Evolutionary conservation across 2,329 filamentous ascomycete genomes (phyloP), one percentile per base, ranked within the genome.

Genomic region (Huntiella omanensis): DNA sequence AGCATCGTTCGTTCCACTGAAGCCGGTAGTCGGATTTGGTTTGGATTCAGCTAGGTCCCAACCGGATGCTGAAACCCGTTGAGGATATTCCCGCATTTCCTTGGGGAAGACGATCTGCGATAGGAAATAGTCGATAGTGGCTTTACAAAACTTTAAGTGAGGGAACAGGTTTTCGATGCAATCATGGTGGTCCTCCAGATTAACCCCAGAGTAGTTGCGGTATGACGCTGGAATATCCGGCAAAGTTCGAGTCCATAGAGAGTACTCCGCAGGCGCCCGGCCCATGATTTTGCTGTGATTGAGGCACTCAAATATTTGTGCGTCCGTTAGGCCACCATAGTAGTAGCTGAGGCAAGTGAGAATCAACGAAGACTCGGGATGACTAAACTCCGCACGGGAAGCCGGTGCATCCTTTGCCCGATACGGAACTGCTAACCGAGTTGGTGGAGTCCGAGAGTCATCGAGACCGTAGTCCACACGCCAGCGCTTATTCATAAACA

Each of bases 1-100:
- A 0, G 70, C 73, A 51, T 84, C 79, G 17, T 75, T 78, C 0
- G 80, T 85, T 0, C 80, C 79, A 46, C 75, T 81, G 54, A 85
- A 85, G 0, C 80, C 80, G 0, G 73, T 77, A 0, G 68, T 75
- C 0, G 67, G 63, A 15, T 72, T 59, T 0, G 13, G 4, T 46
- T 68, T 76, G 4, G 40, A 40, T 34, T 60, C 55, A 1, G 62
- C 73, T 13, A 83, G 60, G 49, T 84, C 77, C 79, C 78, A 84
- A 0, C 76, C 78, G 0, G 77, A 83, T 0, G 74, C 67, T 0
- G 72, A 75, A 0, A 84, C 58, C 50, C 82, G 83, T 6, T 65
- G 47, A 0, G 70, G 68, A 40, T 80, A 84, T 48, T 81, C 71
- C 17, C 68, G 75, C 50, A 73, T 67, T 16, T 77, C 69, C 32